phyloP scores from a whole-genome alignment of 352 stramenopile genomes.

The Pythium aphanidermatum region DNA sequence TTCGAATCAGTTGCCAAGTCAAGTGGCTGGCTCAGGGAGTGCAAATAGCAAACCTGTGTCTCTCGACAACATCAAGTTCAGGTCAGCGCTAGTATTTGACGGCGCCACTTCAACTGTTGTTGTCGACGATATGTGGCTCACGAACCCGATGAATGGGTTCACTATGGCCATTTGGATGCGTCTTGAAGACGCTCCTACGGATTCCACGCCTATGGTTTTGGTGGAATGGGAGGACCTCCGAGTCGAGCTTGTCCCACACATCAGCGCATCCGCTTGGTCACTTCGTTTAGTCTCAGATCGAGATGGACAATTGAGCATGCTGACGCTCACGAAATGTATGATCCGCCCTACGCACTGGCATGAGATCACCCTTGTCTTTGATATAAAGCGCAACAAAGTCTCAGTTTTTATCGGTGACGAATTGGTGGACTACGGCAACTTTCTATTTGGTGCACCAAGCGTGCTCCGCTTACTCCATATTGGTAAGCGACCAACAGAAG shows the following conservation, averaged over 20 bases:
- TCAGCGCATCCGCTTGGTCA: slow-evolving; percentile 2
- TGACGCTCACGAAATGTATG: slow-evolving; percentile 11
- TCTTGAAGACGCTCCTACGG: slow-evolving; percentile 13
- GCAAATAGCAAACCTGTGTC: too few relatives aligned
- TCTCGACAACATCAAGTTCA: too few relatives aligned
- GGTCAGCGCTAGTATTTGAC: slow-evolving; percentile 21
- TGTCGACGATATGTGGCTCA: slow-evolving; percentile 14
- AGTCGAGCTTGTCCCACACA: slow-evolving; percentile 3
- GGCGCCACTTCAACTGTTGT: slow-evolving; percentile 19
- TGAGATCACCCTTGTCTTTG: too few relatives aligned
- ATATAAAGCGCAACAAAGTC: too few relatives aligned
- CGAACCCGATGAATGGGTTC: slow-evolving; percentile 20
- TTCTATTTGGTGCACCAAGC: too few relatives aligned
- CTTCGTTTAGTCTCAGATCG: background rate
- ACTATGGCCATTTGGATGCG: slow-evolving; percentile 38
- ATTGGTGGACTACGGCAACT: too few relatives aligned
- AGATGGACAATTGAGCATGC: slow-evolving; percentile 1
- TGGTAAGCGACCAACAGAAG: too few relatives aligned
- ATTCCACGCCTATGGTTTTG: background rate
- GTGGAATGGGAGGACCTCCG: slow-evolving; percentile 6
- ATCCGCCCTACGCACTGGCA: too few relatives aligned
- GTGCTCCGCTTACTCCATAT: too few relatives aligned
- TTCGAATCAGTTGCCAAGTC: too few relatives aligned
- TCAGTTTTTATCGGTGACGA: too few relatives aligned
- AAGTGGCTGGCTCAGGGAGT: too few relatives aligned